A percentile compares a stretch with the other conserved stretches of the same genome.
These are phyloP conservation scores for Protea cynaroides DNA, from an alignment of 164 flowering plant genomes.

Conservation along the genomic window DNA sequence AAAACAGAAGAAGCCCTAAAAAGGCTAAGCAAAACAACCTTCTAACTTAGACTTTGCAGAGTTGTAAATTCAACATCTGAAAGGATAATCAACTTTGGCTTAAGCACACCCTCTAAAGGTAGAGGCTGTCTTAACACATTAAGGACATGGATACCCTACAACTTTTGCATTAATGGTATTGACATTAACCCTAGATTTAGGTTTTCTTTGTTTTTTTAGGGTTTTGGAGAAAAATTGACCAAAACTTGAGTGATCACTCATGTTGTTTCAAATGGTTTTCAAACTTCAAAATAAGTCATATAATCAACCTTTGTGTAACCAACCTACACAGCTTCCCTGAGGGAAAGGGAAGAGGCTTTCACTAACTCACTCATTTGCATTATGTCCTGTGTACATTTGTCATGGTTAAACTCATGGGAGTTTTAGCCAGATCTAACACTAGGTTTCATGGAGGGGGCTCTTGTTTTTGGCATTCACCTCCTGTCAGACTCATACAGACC, in stretches of 20 bases:
- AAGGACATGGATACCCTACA: slow-evolving; percentile 4
- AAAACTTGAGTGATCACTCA: slow-evolving; percentile 5
- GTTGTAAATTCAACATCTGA: slow-evolving; percentile 30
- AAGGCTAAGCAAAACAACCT: slow-evolving; percentile 24
- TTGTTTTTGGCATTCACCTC: slow-evolving; percentile 18
- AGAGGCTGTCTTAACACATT: not conserved
- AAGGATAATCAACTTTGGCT: slow-evolving; percentile 3
- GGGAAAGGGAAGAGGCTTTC: slow-evolving; percentile 28
- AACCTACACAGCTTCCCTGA: slow-evolving; percentile 25
- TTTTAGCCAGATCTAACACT: slow-evolving; percentile 26
- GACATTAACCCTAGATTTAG: slow-evolving; percentile 2
- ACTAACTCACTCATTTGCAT: slow-evolving; percentile 5
- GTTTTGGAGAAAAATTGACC: not conserved
- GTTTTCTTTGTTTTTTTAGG: not conserved
- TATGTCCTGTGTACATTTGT: slow-evolving; percentile 33
- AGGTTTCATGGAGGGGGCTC: slow-evolving; percentile 24
- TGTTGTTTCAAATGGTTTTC: slow-evolving; percentile 2
- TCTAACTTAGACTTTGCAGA: slow-evolving; percentile 21
- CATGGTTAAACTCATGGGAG: slow-evolving; percentile 41
- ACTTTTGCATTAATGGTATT: not conserved
- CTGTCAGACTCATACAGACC: slow-evolving; percentile 5
- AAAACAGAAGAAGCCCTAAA: slow-evolving; percentile 23
- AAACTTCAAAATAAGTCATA: slow-evolving; percentile 8
- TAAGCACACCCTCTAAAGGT: no score
- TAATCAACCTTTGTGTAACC: slow-evolving; percentile 14